Percentiles rank a stretch among this genome's conserved stretches.
These are phyloP conservation scores for Oehlia diaphana DNA, from an alignment of 192 early-diverging fungal genomes.

Conservation along the genomic window DNA sequence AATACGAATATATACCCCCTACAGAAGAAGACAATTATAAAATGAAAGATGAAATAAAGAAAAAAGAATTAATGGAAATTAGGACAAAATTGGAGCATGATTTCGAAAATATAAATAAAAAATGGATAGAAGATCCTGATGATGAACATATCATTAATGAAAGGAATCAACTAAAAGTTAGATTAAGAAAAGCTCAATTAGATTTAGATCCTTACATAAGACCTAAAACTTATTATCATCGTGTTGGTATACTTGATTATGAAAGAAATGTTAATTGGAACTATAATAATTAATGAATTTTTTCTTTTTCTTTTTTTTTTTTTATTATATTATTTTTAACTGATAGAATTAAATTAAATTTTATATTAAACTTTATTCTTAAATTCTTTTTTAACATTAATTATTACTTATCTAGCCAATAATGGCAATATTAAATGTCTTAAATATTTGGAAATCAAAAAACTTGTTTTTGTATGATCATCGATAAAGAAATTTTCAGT, in stretches of 20 bases:
- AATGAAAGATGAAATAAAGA: conserved; percentile 47
- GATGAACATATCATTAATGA: conserved; percentile 35
- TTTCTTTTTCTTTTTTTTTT: too few species aligned
- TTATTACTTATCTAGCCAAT: too few species aligned
- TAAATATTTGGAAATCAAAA: too few species aligned
- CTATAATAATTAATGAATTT: too few species aligned
- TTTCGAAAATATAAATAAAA: conserved; percentile 47
- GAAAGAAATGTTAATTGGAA: conserved; percentile 34
- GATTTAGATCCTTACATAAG: conserved; percentile 49
- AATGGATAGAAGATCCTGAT: conserved; percentile 46
- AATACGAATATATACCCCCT: conserved; percentile 50
- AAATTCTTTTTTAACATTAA: too few species aligned
- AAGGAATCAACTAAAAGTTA: conserved; percentile 41
- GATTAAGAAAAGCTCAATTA: conserved; percentile 47
- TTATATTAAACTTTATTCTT: too few species aligned
- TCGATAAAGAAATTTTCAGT: too few species aligned
- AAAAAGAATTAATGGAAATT: conserved; percentile 36
- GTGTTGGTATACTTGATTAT: conserved; percentile 35
- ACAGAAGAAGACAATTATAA: conserved; percentile 34
- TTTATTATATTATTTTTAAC: too few species aligned
- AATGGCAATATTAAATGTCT: too few species aligned
- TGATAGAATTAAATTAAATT: too few species aligned
- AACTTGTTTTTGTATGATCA: too few species aligned
- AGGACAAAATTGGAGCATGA: conserved; percentile 37
- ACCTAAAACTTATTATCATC: conserved; percentile 42